Evolutionary conservation across 73 alveolate genomes (phyloP).

Genomic region (Symbiodinium pilosum): DNA sequence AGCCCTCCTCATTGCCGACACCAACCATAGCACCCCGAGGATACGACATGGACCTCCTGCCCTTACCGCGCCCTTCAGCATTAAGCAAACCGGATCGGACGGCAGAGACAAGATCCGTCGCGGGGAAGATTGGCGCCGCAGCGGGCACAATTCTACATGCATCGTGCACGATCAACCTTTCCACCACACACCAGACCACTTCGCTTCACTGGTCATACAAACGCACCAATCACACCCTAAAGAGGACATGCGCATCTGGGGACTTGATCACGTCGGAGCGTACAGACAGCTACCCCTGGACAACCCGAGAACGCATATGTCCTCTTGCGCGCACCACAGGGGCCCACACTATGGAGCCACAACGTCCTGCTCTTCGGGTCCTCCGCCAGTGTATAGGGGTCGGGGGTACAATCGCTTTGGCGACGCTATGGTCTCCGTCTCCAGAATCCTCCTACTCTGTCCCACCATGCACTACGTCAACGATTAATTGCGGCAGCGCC

Average conservation of each 20-base stretch:
- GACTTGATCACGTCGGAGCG: background rate
- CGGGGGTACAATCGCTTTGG: too few species aligned
- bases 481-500: too few species aligned
- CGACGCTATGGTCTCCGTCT: too few species aligned
- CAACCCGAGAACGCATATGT: background rate
- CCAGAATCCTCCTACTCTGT: too few species aligned
- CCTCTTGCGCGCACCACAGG: too few species aligned
- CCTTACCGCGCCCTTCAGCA: background rate
- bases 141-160: background rate
- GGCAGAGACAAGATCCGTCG: conserved; percentile 4
- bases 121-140: conserved; percentile 31
- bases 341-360: too few species aligned
- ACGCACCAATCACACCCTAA: background rate
- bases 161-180: background rate
- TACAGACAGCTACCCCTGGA: background rate
- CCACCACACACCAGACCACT: background rate
- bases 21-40: background rate
- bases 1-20: too few species aligned
- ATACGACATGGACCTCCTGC: background rate
- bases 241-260: background rate
- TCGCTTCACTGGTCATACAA: background rate
- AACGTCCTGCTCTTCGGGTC: too few species aligned
- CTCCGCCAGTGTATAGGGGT: too few species aligned
- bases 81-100: background rate
- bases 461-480: too few species aligned